These are phyloP conservation scores for Penicillium malachiteum DNA, from an alignment of 495 filamentous ascomycete genomes.

Conservation along the genomic window DNA sequence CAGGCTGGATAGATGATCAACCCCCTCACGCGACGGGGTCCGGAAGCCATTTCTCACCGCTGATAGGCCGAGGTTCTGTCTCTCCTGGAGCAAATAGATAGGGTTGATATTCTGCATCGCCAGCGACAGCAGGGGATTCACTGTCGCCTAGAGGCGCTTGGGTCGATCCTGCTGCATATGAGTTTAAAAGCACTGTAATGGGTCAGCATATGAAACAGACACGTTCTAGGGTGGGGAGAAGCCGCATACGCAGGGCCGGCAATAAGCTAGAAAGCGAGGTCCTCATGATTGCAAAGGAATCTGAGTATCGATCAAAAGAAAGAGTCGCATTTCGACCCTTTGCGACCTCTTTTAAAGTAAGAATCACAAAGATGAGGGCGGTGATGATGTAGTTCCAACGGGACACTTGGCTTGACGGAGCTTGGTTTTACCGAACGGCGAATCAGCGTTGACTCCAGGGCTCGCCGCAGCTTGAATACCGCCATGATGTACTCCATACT, in stretches of 20 bases:
- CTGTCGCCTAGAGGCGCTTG: slow-evolving; percentile 21
- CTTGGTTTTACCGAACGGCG: slow-evolving; percentile 40
- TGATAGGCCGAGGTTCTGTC: slow-evolving; percentile 23
- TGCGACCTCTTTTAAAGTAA: not conserved
- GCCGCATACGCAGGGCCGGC: slow-evolving; percentile 43
- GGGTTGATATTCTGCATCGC: slow-evolving; percentile 17
- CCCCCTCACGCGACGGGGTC: slow-evolving; percentile 5
- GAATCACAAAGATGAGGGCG: not conserved
- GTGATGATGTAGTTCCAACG: slow-evolving; percentile 29
- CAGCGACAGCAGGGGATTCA: slow-evolving; percentile 16
- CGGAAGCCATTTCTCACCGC: slow-evolving; percentile 27
- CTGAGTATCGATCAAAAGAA: slow-evolving; percentile 14
- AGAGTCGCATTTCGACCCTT: slow-evolving; percentile 44
- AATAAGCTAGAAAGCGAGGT: slow-evolving; percentile 35
- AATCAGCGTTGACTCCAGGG: slow-evolving; percentile 20
- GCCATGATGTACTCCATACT: no score
- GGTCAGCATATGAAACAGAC: slow-evolving; percentile 23
- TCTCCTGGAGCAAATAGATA: slow-evolving; percentile 18
- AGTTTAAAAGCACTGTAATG: slow-evolving; percentile 34
- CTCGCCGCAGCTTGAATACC: no score
- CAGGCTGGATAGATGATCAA: not conserved
- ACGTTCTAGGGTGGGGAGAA: not conserved
- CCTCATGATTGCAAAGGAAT: slow-evolving; percentile 41
- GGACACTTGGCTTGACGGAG: slow-evolving; percentile 49
- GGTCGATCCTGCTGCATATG: slow-evolving; percentile 31